Percentiles rank a stretch among this genome's conserved stretches.
Evolutionary conservation across 202 grass and related monocot species (phyloP).

Genomic region (Sporobolus alterniflorus): DNA sequence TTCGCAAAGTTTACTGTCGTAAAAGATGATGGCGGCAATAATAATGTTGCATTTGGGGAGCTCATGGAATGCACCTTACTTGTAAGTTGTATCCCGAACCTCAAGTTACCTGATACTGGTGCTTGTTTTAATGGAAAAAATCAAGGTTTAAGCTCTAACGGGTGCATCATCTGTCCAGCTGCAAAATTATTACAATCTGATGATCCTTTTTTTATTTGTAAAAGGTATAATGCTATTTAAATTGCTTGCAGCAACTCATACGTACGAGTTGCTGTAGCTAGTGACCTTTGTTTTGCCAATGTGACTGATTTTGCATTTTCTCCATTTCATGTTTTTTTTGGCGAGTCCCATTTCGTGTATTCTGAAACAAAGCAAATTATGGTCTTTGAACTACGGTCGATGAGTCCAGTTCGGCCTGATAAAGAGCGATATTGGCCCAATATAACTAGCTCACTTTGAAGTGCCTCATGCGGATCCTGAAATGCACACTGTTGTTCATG

Average conservation of each 20-base stretch:
- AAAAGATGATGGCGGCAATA: constrained; percentile 49
- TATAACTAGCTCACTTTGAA: neutral
- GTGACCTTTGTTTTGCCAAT: neutral
- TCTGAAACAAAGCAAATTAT: neutral
- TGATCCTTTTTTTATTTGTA: neutral
- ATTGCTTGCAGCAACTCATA: neutral
- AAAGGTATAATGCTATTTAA: neutral
- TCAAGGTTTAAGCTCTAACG: constrained; percentile 13
- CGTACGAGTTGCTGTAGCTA: neutral
- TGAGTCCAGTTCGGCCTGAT: neutral
- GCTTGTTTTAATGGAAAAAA: neutral
- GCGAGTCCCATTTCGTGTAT: neutral
- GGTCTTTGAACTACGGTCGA: too few species aligned
- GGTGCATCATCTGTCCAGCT: neutral
- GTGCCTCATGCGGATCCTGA: neutral
- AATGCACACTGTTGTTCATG: neutral
- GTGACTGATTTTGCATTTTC: too few species aligned
- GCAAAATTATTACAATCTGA: neutral
- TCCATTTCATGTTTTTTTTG: neutral
- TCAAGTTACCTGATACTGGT: constrained; percentile 19
- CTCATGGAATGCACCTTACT: constrained; percentile 28
- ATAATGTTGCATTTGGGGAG: constrained; percentile 43
- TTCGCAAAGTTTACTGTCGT: constrained; percentile 28
- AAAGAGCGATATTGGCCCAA: neutral
- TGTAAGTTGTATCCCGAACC: constrained; percentile 30